Percentiles rank a stretch among this genome's conserved stretches.
phyloP scores from a whole-genome alignment of 2,329 filamentous ascomycete genomes.

The Curvularia hawaiiensis region DNA sequence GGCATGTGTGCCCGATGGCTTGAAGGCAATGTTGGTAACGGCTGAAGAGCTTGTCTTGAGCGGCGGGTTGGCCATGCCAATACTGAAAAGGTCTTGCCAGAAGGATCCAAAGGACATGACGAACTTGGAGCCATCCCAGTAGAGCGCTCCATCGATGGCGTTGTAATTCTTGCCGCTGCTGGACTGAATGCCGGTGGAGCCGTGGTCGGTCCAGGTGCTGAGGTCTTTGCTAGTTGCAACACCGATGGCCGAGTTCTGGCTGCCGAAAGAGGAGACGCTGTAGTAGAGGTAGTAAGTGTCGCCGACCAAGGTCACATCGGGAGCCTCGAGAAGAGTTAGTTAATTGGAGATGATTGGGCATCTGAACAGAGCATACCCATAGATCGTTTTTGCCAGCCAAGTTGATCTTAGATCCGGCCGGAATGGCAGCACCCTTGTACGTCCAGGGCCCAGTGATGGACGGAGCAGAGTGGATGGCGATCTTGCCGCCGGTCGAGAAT shows the following conservation, averaged over 20 bases:
- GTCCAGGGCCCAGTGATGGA: slow-evolving; percentile 59
- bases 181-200: slow-evolving; percentile 57
- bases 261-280: slow-evolving; percentile 66
- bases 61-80: slow-evolving; percentile 52
- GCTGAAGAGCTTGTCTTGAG: slow-evolving; percentile 40
- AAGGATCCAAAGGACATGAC: slow-evolving; percentile 70
- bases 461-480: slow-evolving; percentile 56
- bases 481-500: slow-evolving; percentile 58
- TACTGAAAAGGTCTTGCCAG: slow-evolving; percentile 69
- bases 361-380: slow-evolving; percentile 49
- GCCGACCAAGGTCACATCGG: slow-evolving; percentile 65
- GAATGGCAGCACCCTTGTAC: slow-evolving; percentile 53
- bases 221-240: slow-evolving; percentile 57
- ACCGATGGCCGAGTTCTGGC: slow-evolving; percentile 66
- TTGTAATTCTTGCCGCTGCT: slow-evolving; percentile 50
- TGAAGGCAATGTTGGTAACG: slow-evolving; percentile 58
- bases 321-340: slow-evolving; percentile 55
- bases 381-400: slow-evolving; percentile 55
- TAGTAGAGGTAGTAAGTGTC: slow-evolving; percentile 69
- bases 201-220: slow-evolving; percentile 65
- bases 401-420: slow-evolving; percentile 53
- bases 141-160: slow-evolving; percentile 59
- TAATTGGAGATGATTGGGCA: not conserved
- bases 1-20: slow-evolving; percentile 57
- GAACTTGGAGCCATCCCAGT: slow-evolving; percentile 52